Evolutionary conservation across 305 asterid genomes (phyloP), one percentile per base, ranked within the genome.

Genomic region (Fraxinus velutina): DNA sequence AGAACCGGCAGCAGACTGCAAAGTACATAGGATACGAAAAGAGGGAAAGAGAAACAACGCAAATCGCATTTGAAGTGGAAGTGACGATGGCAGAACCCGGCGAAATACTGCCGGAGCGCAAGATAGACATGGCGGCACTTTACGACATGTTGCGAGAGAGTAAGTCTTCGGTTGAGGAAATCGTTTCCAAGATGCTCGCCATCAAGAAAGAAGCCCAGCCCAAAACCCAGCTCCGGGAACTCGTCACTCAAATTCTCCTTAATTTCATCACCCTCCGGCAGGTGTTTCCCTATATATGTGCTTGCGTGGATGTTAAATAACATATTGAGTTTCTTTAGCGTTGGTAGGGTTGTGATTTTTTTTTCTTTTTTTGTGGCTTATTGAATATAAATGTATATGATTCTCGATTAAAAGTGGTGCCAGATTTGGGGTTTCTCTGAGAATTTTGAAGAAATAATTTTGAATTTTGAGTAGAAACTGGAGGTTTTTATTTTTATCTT

Each of bases 231-330:
- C 89, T 93, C 72, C 89, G 93, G 30, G 97, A 96, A 80, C 89
- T 89, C 57, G 90, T 90, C 84, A 94, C 97, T 50, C 95, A 92
- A 84, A 89, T 90, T 76, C 90, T 92, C 84, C 92, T 96, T 83
- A 92, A 90, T 86, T 96, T 94, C 81, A 96, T 96, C 55, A 84
- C 89, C 68, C 97, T 96, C 80, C 97, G 98, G n/a, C 97, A 94
- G 98, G 98, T 95, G 47, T 70, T 34, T 70, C 42, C 75, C 39
- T 68, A 12, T 29, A 68, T 24, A 68, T 68, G 37, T 64, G 32
- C 32, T 29, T 27, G 19, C 27, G 36, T 24, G 2, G 73, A 37
- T 66, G 32, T 66, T 27, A 27, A 6, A 5, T 13, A 10, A 2
- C 32, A 55, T 27, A 27, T 66, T 66, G 3, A 64, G n/a, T 30